Percentiles rank a stretch among this genome's conserved stretches.
These are phyloP conservation scores for Cryphonectria parasitica DNA, from an alignment of 2,329 filamentous ascomycete genomes.

Conservation along the genomic window DNA sequence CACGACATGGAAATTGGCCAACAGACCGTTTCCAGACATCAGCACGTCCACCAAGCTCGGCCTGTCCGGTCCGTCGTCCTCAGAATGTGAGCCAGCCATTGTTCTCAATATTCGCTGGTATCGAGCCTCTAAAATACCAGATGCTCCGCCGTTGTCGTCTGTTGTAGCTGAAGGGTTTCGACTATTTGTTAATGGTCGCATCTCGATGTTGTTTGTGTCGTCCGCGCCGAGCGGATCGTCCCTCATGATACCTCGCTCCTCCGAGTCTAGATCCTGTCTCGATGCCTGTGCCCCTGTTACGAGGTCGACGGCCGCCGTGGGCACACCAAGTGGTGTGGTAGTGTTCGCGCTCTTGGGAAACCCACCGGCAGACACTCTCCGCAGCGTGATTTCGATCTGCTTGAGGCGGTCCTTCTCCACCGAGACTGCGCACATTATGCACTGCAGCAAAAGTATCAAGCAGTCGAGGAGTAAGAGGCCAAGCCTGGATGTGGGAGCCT, in stretches of 20 bases:
- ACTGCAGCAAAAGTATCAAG: conserved; percentile 60
- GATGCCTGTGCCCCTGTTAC: conserved; percentile 29
- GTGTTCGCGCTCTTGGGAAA: conserved; percentile 26
- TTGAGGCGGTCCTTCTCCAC: conserved; percentile 62
- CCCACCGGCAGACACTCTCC: conserved; percentile 24
- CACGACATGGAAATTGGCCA: conserved; percentile 58
- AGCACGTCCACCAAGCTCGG: conserved; percentile 52
- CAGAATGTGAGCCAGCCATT: conserved; percentile 31
- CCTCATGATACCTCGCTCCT: conserved; percentile 57
- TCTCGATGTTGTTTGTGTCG: conserved; percentile 50
- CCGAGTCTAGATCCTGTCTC: conserved; percentile 57
- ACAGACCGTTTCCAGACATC: conserved; percentile 57
- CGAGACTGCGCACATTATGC: conserved; percentile 66
- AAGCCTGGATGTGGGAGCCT: conserved; percentile 60
- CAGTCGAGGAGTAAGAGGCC: conserved; percentile 61
- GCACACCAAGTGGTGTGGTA: conserved; percentile 36
- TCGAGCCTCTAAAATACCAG: conserved; percentile 21
- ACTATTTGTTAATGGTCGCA: conserved; percentile 42
- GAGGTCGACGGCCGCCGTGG: conserved; percentile 26
- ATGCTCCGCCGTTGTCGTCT: conserved; percentile 33
- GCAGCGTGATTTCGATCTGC: conserved; percentile 46
- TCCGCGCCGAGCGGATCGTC: conserved; percentile 42
- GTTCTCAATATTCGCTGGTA: conserved; percentile 29
- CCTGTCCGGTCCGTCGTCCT: conserved; percentile 36
- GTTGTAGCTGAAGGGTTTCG: conserved; percentile 24